Conservation (phyloP, 257 asterid species). For the Jacaranda mimosifolia region DNA sequence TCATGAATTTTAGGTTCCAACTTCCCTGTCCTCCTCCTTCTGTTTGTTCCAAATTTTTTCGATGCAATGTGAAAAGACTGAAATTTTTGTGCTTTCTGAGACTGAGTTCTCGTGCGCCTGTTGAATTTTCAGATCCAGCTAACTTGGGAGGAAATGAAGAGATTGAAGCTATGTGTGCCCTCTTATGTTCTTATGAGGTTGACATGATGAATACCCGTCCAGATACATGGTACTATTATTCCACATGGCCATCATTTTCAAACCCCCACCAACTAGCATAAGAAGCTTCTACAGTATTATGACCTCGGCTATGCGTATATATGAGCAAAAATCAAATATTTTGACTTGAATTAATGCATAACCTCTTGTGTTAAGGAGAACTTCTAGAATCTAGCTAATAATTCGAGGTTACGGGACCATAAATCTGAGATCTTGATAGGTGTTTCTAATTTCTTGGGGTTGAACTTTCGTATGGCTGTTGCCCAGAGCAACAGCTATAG, state of each 20-base stretch:
- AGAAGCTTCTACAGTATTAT: conserved; percentile 44
- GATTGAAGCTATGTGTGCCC: conserved; percentile 37
- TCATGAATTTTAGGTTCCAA: not conserved
- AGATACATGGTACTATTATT: conserved; percentile 27
- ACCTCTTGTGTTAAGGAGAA: conserved; percentile 19
- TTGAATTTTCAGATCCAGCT: conserved; percentile 57
- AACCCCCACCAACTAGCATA: conserved; percentile 37
- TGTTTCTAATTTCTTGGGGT: conserved; percentile 36
- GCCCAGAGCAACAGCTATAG: conserved; percentile 62
- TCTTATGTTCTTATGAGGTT: conserved; percentile 33
- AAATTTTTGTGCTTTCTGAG: conserved; percentile 2
- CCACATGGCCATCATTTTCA: conserved; percentile 40
- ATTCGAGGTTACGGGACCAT: conserved; percentile 22
- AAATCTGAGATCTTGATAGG: conserved; percentile 40
- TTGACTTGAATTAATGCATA: conserved; percentile 47
- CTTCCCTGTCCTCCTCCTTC: no score
- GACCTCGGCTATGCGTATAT: conserved; percentile 34
- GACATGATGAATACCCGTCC: conserved; percentile 26
- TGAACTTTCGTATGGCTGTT: conserved; percentile 73
- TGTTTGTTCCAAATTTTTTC: not conserved
- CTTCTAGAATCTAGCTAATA: conserved; percentile 21
- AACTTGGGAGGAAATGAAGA: conserved; percentile 43
- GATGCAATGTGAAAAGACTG: not conserved
- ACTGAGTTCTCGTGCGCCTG: conserved; percentile 24
- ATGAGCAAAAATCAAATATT: conserved; percentile 33